Base-by-base conservation (phyloP, 257 asterid species). In the Fraxinus quadrangulata region DNA sequence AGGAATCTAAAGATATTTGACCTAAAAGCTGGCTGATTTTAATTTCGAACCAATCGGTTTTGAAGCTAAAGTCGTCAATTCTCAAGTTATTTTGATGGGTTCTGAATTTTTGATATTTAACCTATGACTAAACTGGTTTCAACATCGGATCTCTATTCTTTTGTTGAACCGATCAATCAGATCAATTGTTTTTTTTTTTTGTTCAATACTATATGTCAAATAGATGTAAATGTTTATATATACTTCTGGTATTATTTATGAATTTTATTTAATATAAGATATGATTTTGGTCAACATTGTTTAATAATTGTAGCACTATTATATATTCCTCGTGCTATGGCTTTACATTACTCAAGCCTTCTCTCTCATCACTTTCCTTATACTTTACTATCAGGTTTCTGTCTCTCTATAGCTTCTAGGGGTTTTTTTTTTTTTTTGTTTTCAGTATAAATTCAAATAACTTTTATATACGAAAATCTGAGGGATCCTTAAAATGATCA, bases 311-410 rank as follows among this genome's bases (percentile, higher is more conserved):
- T 47, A 14, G 54, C 26, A 69, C 76, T 82, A 73, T 77, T 74
- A 66, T 78, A 77, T 49, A 70, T 78, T 59, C 59, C 59, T 23
- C 34, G 42, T 75, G 81, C 86, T 77, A 77, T 74, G 74, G 75
- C 86, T 83, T 73, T 83, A 72, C 83, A 83, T 73, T 69, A 74
- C 26, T 51, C 76, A 79, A 79, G 77, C 80, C 77, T 72, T 72
- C 78, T 70, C 85, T 72, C 79, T 56, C 67, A 21, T 21, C 67
- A 59, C 30, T n/a, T 59, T 59, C 30, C 67, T 21, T 8, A 21
- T 56, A 56, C 67, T 56, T 9, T 56, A 19, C 21, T 54, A 21
- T 21, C 30, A 21, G 67, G 67, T 59, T n/a, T 9, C 28, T 59
- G 30, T 59, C 30, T 59, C 67, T 59, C 67, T 59, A 11, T 42